These are phyloP conservation scores for Saccharomyces jurei DNA, from an alignment of 805 yeast genomes.

Conservation along the genomic window DNA sequence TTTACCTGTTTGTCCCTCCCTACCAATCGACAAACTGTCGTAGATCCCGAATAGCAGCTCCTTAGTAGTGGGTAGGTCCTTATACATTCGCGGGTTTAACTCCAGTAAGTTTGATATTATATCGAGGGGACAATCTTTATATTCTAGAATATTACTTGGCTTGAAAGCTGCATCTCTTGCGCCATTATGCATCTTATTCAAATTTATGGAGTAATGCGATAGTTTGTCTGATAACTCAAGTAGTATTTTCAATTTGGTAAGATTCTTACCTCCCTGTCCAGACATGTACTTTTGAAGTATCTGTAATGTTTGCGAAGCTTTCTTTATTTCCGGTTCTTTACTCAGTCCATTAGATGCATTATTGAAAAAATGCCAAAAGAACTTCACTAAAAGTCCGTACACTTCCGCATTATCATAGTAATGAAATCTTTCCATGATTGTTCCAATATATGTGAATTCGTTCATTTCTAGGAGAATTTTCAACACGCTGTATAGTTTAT, in stretches of 20 bases:
- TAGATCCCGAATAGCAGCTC: background rate
- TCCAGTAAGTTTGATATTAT: slow-evolving; percentile 42
- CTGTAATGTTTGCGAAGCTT: slow-evolving; percentile 27
- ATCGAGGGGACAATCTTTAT: slow-evolving; percentile 27
- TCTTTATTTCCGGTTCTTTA: slow-evolving; percentile 34
- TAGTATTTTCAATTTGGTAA: slow-evolving; percentile 9
- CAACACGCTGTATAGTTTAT: slow-evolving; percentile 14
- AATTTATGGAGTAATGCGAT: slow-evolving; percentile 24
- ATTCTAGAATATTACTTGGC: slow-evolving; percentile 33
- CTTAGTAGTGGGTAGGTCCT: slow-evolving; percentile 33
- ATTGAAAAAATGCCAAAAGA: slow-evolving; percentile 38
- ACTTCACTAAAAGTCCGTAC: slow-evolving; percentile 16
- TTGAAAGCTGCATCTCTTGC: slow-evolving; percentile 28
- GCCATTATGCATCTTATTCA: slow-evolving; percentile 16
- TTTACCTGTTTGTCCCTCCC: background rate
- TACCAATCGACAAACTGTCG: background rate
- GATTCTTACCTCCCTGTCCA: background rate
- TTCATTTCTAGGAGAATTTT: slow-evolving; percentile 26
- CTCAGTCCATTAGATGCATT: slow-evolving; percentile 36
- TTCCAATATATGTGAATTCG: slow-evolving; percentile 13
- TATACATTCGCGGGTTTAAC: slow-evolving; percentile 45
- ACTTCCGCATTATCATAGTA: background rate
- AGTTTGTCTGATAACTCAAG: slow-evolving; percentile 26
- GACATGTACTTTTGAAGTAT: slow-evolving; percentile 8
- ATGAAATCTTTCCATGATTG: background rate